Conservation (phyloP, 2,329 filamentous ascomycete species). For the Scedosporium minutisporum region DNA sequence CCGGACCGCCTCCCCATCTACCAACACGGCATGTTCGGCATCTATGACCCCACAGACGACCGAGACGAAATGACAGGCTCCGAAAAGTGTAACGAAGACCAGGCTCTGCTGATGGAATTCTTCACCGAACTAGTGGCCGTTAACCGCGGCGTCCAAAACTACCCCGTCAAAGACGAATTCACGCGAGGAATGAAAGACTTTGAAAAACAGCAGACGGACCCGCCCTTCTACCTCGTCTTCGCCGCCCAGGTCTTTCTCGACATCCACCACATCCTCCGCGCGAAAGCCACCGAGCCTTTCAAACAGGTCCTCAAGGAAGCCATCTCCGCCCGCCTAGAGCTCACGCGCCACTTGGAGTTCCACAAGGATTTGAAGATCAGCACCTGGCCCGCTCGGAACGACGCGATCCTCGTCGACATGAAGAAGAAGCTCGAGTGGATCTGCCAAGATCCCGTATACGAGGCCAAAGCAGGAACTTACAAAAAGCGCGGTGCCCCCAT, state of each 20-base stretch:
- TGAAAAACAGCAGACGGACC: conserved; percentile 14
- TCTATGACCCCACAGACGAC: conserved; percentile 17
- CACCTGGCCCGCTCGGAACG: neutral
- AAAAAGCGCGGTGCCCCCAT: neutral
- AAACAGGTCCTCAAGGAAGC: neutral
- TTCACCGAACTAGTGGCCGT: conserved; percentile 22
- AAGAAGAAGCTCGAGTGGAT: neutral
- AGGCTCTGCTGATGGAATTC: conserved; percentile 20
- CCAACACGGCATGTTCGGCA: conserved; percentile 16
- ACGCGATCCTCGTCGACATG: neutral
- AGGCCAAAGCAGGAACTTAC: neutral
- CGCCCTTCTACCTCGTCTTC: conserved; percentile 28
- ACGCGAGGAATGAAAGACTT: conserved; percentile 23
- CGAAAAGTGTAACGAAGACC: conserved; percentile 25
- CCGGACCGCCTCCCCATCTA: conserved; percentile 11
- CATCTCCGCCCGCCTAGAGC: neutral
- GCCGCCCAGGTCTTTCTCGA: conserved; percentile 32
- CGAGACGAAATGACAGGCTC: conserved; percentile 14
- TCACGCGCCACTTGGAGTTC: neutral
- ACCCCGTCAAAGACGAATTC: conserved; percentile 26
- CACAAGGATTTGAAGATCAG: neutral
- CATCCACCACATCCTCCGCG: conserved; percentile 23
- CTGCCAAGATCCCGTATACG: neutral
- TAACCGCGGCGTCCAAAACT: conserved; percentile 12
- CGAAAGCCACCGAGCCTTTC: neutral